Conservation (phyloP, 2,329 filamentous ascomycete genomes). For the Curvularia sp. region DNA sequence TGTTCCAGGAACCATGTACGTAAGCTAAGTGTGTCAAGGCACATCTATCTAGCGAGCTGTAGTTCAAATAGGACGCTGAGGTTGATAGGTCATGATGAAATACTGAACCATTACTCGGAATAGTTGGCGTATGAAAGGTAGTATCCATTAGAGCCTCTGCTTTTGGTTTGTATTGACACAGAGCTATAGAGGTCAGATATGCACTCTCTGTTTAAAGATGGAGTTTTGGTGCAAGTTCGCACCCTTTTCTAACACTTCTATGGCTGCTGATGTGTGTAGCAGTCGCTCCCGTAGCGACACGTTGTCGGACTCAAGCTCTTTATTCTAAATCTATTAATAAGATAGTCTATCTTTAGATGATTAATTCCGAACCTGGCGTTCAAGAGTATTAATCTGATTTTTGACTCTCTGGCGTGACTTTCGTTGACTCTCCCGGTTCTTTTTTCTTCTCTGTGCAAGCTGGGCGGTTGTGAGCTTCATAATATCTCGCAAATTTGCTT, state of each 20-base stretch:
- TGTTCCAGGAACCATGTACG: neutral
- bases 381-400: slow-evolving; percentile 15
- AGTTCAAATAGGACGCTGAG: too few relatives aligned
- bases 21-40: neutral
- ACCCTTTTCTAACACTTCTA: slow-evolving; percentile 16
- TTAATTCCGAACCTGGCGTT: slow-evolving; percentile 13
- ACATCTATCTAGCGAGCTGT: neutral
- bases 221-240: slow-evolving; percentile 7
- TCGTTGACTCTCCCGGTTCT: slow-evolving; percentile 13
- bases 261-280: slow-evolving; percentile 10
- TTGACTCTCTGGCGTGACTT: slow-evolving; percentile 13
- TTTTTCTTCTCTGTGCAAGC: slow-evolving; percentile 13
- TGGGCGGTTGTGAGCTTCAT: slow-evolving; percentile 6
- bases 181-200: slow-evolving; percentile 16
- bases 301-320: slow-evolving; percentile 10
- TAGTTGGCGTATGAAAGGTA: neutral
- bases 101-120: slow-evolving; percentile 1
- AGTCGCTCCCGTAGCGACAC: slow-evolving; percentile 9
- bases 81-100: slow-evolving; percentile 8
- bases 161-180: slow-evolving; percentile 2
- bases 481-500: too few relatives aligned
- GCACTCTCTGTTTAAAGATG: slow-evolving; percentile 5
- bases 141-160: slow-evolving; percentile 1
- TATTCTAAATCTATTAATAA: slow-evolving; percentile 15
- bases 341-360: slow-evolving; percentile 7